Base-by-base conservation (phyloP, 2,329 filamentous ascomycete species). In the Claviceps sorghi region DNA sequence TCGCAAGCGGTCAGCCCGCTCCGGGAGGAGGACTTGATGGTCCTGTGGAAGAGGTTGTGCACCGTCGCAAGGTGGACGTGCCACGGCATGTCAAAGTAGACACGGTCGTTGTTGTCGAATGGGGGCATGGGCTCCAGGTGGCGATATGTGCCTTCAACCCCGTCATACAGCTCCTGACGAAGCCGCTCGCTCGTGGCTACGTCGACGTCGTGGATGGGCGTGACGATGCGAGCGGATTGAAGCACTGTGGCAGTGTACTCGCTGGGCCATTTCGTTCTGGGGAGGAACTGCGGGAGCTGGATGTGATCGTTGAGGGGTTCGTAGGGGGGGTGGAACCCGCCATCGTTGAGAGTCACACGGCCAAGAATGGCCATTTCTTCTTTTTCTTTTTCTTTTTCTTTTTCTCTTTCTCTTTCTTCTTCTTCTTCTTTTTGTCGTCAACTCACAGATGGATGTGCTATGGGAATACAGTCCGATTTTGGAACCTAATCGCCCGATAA, bases 281-380 rank as follows among this genome's bases (percentile, higher is more conserved):
- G 58, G 10, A 58, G 45, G 36, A 58, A 58, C 49, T 59, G 57
- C 1, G 57, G 58, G 15, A 55, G 53, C 43, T 59, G 58, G 3
- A 46, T 48, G 21, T 57, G 55, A 26, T 53, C 51, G 7, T 38
- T 38, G 29, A 55, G 9, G 8, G 15, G 17, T 48, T 57, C 54
- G 22, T 43, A 32, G 4, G n/a, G 38, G 8, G 41, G 29, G 2
- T 30, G 7, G 19, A 54, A 54, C 2, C 11, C 10, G 11, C 50
- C 47, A 9, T 44, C 34, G 10, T 48, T 22, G 19, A 56, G 50
- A 6, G 47, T 45, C 7, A 54, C 54, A 13, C 32, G 38, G 13
- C 54, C 54, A n/a, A 55, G 19, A 42, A 45, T 41, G 3, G 45
- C 40, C 47, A 52, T 52, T 38, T 45, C 15, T 19, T n/a, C 38